These are phyloP conservation scores for Phytophthora pistaciae DNA, from an alignment of 352 stramenopile species.

Conservation along the genomic window DNA sequence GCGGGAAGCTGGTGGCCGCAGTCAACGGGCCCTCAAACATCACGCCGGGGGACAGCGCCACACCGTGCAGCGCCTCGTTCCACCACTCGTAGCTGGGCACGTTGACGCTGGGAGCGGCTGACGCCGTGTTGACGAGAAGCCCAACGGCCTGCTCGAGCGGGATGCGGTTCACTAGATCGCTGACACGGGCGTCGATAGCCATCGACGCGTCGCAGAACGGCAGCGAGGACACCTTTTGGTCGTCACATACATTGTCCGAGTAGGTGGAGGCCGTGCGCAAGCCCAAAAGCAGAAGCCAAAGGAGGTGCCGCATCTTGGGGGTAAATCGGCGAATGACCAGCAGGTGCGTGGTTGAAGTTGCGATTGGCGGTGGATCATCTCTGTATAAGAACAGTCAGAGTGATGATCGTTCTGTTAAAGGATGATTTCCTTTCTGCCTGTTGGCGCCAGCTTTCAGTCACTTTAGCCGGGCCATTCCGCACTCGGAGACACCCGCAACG, in stretches of 20 bases:
- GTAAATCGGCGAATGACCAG: conserved; percentile 23
- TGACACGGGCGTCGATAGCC: conserved; percentile 61
- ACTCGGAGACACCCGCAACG: conserved; percentile 1
- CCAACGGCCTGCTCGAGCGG: conserved; percentile 73
- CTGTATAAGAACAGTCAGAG: conserved; percentile 19
- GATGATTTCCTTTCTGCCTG: conserved; percentile 22
- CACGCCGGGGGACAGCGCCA: conserved; percentile 78
- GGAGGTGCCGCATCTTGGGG: conserved; percentile 15
- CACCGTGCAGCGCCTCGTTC: conserved; percentile 91
- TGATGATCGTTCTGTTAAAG: conserved; percentile 11
- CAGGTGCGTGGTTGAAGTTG: conserved; percentile 31
- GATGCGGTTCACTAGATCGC: conserved; percentile 74
- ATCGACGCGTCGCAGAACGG: conserved; percentile 78
- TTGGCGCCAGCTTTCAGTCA: conserved; percentile 15
- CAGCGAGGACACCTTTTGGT: conserved; percentile 45
- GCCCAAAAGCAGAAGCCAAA: conserved; percentile 17
- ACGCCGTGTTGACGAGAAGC: conserved; percentile 75
- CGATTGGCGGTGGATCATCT: conserved; percentile 2
- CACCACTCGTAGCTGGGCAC: conserved; percentile 90
- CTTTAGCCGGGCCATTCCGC: conserved; percentile 17
- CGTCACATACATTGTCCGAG: conserved; percentile 61
- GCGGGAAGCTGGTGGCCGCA: conserved; percentile 91
- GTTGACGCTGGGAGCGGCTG: conserved; percentile 29
- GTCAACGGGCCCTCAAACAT: conserved; percentile 56
- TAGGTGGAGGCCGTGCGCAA: conserved; percentile 23